These are phyloP conservation scores for Cryptosporidium muris DNA, from an alignment of 169 alveolate genomes.

Conservation along the genomic window DNA sequence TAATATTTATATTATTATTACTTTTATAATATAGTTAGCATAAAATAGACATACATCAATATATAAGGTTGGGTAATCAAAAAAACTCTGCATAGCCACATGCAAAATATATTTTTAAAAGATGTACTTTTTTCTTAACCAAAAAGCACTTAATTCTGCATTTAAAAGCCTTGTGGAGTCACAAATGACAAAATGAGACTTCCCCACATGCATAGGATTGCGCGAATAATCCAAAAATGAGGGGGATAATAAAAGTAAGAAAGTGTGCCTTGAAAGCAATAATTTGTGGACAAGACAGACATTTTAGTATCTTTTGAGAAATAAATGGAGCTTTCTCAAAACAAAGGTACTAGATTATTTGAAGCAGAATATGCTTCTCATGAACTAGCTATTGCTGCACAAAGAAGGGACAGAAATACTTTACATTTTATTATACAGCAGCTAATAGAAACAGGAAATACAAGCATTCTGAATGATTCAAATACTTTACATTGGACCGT, in stretches of 20 bases:
- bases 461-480: conserved; percentile 73
- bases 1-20: too few species aligned
- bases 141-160: too few species aligned
- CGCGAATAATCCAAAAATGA: too few species aligned
- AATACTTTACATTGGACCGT: conserved; percentile 79
- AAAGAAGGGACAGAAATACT: conserved; percentile 65
- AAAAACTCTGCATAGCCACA: too few species aligned
- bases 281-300: not conserved
- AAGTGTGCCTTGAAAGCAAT: not conserved
- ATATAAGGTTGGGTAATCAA: too few species aligned
- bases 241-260: not conserved
- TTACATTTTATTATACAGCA: conserved; percentile 63
- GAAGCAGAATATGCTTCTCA: conserved; percentile 68
- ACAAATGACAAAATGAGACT: too few species aligned
- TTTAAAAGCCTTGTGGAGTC: too few species aligned
- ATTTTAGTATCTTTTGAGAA: not conserved
- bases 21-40: too few species aligned
- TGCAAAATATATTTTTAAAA: too few species aligned
- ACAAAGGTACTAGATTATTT: conserved; percentile 39
- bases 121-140: too few species aligned
- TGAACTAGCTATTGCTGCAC: conserved; percentile 70
- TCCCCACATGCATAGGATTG: too few species aligned
- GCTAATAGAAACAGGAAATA: conserved; percentile 64
- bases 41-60: too few species aligned
- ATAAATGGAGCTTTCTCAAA: conserved; percentile 32